phyloP scores from a whole-genome alignment of 495 filamentous ascomycete species.

The Penicilliopsis zonata region DNA sequence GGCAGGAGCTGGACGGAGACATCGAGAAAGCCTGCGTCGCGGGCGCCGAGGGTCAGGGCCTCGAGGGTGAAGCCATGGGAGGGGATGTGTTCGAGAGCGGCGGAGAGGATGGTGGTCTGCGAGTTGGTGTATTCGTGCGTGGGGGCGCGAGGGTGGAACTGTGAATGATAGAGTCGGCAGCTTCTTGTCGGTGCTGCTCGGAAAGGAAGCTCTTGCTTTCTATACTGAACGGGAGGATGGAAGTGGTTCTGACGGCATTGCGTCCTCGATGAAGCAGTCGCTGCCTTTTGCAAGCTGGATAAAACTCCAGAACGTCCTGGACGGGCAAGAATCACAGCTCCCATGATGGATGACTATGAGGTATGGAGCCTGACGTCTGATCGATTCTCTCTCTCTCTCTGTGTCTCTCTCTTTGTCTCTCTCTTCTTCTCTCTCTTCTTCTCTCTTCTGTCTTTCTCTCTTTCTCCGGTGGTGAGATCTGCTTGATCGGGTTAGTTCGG shows the following conservation, averaged over 20 bases:
- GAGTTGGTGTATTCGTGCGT: conserved; percentile 48
- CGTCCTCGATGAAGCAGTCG: too few species aligned
- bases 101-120: conserved; percentile 68
- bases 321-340: too few species aligned
- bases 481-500: too few species aligned
- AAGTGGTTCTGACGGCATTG: too few species aligned
- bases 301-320: too few species aligned
- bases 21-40: conserved; percentile 75
- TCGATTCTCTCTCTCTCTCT: conserved; percentile 4
- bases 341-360: too few species aligned
- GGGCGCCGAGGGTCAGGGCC: conserved; percentile 63
- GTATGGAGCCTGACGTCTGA: too few species aligned
- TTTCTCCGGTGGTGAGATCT: too few species aligned
- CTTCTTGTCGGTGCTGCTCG: conserved; percentile 1
- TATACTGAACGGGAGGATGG: too few species aligned
- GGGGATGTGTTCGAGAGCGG: conserved; percentile 70
- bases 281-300: too few species aligned
- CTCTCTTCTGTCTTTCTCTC: too few species aligned
- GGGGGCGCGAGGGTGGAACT: conserved; percentile 44
- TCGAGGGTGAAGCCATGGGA: conserved; percentile 64
- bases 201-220: conserved; percentile 1
- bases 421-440: too few species aligned
- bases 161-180: conserved; percentile 56
- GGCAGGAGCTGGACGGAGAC: conserved; percentile 75
- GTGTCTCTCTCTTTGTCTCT: conserved; percentile 4